Conservation (phyloP, 176 grass and related monocot species). For the Zea luxurians region DNA sequence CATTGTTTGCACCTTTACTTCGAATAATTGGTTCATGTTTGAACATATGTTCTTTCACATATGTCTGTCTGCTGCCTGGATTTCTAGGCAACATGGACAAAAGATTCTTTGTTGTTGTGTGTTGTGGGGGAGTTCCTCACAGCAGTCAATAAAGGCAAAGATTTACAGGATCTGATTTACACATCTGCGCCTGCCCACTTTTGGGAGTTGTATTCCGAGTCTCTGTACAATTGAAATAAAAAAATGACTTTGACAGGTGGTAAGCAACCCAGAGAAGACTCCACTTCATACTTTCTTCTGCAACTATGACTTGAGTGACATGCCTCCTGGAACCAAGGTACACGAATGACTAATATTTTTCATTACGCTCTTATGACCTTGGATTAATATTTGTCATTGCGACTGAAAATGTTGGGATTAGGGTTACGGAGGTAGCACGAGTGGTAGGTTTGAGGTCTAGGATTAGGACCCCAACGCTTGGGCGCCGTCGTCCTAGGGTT, state of each 20-base stretch:
- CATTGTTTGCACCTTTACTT: not conserved
- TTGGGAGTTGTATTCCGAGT: not conserved
- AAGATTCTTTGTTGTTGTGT: not conserved
- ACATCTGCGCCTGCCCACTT: not conserved
- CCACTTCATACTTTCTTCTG: constrained; percentile 96
- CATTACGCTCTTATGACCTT: not conserved
- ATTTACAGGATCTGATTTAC: not conserved
- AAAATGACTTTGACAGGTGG: constrained; percentile 59
- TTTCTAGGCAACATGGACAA: not conserved
- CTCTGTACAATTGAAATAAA: not conserved
- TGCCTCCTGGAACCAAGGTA: constrained; percentile 98
- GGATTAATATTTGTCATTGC: not conserved
- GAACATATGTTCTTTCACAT: not conserved
- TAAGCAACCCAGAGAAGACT: constrained; percentile 98
- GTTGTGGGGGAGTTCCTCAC: not conserved
- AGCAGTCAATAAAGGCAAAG: not conserved
- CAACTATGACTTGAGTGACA: constrained; percentile 96
- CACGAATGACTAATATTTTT: not conserved
- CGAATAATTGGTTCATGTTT: not conserved
- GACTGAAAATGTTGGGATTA: no score
- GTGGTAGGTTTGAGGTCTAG: no score
- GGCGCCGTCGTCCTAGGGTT: no score
- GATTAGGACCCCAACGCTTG: no score
- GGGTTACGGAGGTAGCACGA: no score
- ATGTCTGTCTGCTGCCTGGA: not conserved